phyloP scores from a whole-genome alignment of 106 monocot genomes.

The Gastrodia elata region DNA sequence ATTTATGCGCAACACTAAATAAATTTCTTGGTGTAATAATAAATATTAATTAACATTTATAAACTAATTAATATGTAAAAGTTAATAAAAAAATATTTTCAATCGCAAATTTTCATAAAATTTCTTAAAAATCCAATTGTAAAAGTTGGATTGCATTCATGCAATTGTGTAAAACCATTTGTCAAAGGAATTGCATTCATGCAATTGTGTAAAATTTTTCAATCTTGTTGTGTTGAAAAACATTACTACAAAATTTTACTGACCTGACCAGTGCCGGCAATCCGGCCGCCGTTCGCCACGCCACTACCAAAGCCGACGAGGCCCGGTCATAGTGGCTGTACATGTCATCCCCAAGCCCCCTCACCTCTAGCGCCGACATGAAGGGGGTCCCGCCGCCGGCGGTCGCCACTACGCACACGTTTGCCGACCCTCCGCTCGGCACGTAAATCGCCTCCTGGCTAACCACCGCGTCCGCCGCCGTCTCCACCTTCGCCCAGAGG shows the following conservation, averaged over 20 bases:
- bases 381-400: conserved; percentile 11
- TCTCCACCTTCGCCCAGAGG: conserved; percentile 14
- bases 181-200: no score
- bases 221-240: not conserved
- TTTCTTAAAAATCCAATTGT: no score
- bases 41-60: no score
- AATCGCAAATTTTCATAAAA: no score
- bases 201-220: no score
- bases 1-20: no score
- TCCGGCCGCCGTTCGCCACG: conserved; percentile 11
- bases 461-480: not conserved
- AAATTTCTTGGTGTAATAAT: no score
- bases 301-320: not conserved
- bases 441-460: conserved; percentile 8
- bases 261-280: conserved; percentile 12
- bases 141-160: no score
- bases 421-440: conserved; percentile 1
- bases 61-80: no score
- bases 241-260: not conserved
- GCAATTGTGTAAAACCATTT: no score
- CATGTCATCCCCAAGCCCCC: conserved; percentile 12
- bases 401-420: conserved; percentile 20
- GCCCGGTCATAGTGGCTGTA: conserved; percentile 1
- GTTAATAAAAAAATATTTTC: no score
- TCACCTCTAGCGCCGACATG: conserved; percentile 24